Conservation (phyloP, 2,329 filamentous ascomycete species). For the Thielaviopsis populi region DNA sequence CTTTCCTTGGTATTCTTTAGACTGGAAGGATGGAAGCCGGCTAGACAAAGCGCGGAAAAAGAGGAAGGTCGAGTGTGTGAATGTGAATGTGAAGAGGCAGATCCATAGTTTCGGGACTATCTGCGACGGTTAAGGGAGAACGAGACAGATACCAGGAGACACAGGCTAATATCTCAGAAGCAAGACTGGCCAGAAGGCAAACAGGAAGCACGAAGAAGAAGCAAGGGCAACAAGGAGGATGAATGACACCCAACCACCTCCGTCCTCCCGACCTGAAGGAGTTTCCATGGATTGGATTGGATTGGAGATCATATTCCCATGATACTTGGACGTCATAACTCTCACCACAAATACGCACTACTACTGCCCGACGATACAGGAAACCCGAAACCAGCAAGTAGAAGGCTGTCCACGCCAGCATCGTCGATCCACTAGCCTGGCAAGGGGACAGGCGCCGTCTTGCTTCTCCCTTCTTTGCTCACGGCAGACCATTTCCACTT, state of each 20-base stretch:
- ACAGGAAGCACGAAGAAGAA: background rate
- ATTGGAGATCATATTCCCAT: background rate
- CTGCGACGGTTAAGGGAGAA: background rate
- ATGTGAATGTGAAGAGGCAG: background rate
- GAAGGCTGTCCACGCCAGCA: background rate
- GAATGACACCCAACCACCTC: background rate
- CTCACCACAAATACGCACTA: too few relatives aligned
- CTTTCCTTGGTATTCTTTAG: background rate
- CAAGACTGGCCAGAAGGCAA: background rate
- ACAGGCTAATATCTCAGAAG: background rate
- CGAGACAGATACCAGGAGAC: background rate
- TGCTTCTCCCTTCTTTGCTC: background rate
- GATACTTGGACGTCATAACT: too few relatives aligned
- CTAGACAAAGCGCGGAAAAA: background rate
- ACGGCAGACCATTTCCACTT: background rate
- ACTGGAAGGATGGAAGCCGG: background rate
- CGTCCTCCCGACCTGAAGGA: background rate
- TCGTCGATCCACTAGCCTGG: background rate
- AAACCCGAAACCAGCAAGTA: too few relatives aligned
- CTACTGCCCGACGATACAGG: too few relatives aligned
- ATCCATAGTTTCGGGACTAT: background rate
- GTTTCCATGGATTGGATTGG: background rate
- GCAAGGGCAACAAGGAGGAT: background rate
- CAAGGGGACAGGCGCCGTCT: background rate
- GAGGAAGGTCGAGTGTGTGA: background rate